Percentiles rank a stretch among this genome's conserved stretches.
These are phyloP conservation scores for Mortierella polycephala DNA, from an alignment of 371 early-diverging fungal species.

Conservation along the genomic window DNA sequence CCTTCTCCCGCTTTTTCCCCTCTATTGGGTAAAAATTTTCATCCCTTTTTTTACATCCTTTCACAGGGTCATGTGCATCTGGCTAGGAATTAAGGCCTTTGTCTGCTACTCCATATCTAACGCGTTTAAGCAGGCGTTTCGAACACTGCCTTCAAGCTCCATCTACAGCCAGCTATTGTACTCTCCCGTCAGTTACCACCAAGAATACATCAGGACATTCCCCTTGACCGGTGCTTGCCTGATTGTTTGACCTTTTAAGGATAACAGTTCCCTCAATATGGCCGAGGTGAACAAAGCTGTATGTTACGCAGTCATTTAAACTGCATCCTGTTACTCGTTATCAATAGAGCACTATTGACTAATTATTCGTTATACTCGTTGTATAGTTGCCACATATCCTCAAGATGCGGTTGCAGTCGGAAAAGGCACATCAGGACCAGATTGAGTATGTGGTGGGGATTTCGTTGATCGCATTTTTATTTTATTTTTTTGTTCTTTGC, in stretches of 20 bases:
- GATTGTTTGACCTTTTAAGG: conserved; percentile 31
- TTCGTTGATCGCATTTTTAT: too few species aligned
- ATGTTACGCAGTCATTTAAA: conserved; percentile 4
- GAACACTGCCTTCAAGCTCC: not conserved
- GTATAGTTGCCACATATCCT: conserved; percentile 46
- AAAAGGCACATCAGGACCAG: conserved; percentile 48
- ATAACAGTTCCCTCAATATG: conserved; percentile 48
- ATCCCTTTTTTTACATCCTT: conserved; percentile 1
- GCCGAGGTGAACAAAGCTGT: conserved; percentile 52
- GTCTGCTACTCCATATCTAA: not conserved
- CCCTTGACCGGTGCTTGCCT: conserved; percentile 34
- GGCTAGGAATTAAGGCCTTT: not conserved
- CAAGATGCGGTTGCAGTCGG: conserved; percentile 54
- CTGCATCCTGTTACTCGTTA: not conserved
- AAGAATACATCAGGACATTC: conserved; percentile 27
- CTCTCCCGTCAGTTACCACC: too few species aligned
- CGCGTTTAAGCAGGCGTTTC: too few species aligned
- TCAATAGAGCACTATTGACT: not conserved
- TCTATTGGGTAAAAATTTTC: conserved; percentile 1
- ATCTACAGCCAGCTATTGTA: not conserved
- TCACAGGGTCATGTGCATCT: not conserved
- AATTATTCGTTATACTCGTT: not conserved
- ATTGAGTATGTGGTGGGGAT: conserved; percentile 36
- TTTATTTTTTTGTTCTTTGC: not conserved
- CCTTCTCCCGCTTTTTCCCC: conserved; percentile 19